Conservation (phyloP, 2,329 filamentous ascomycete genomes). For the Arthrobotrys pseudoclavata region DNA sequence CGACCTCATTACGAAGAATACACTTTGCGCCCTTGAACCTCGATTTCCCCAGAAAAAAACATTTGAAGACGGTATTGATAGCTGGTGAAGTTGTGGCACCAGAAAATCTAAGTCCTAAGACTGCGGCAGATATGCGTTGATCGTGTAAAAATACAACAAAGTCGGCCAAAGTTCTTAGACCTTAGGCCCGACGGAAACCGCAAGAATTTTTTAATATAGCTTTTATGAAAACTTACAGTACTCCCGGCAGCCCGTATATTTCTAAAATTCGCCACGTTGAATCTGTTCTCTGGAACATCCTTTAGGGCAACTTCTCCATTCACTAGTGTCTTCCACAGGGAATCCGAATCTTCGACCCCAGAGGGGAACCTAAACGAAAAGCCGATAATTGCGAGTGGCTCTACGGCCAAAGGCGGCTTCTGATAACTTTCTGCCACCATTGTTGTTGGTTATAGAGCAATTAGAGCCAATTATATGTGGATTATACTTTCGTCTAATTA, state of each 20-base stretch:
- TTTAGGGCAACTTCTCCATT: constrained; percentile 20
- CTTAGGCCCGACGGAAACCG: background rate
- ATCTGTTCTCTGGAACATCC: constrained; percentile 27
- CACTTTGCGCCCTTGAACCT: no score
- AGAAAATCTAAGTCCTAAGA: no score
- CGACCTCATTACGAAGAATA: background rate
- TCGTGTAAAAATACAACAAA: constrained; percentile 1
- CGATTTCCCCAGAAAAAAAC: no score
- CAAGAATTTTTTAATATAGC: background rate
- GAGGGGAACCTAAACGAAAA: constrained; percentile 39
- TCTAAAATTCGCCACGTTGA: background rate
- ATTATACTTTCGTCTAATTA: no score
- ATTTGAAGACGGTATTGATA: no score
- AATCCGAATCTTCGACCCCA: constrained; percentile 20
- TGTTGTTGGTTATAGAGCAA: no score
- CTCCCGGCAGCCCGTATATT: constrained; percentile 1
- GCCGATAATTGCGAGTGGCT: constrained; percentile 40
- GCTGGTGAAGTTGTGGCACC: no score
- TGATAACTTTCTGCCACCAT: no score
- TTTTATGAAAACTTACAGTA: constrained; percentile 11
- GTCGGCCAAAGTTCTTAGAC: background rate
- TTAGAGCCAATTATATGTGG: no score
- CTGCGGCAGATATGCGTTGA: background rate
- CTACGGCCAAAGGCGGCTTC: background rate
- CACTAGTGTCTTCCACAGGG: constrained; percentile 20